A percentile compares a stretch with the other conserved stretches of the same genome.
These are phyloP conservation scores for Plantago rigida DNA, from an alignment of 305 asterid genomes.

Conservation along the genomic window DNA sequence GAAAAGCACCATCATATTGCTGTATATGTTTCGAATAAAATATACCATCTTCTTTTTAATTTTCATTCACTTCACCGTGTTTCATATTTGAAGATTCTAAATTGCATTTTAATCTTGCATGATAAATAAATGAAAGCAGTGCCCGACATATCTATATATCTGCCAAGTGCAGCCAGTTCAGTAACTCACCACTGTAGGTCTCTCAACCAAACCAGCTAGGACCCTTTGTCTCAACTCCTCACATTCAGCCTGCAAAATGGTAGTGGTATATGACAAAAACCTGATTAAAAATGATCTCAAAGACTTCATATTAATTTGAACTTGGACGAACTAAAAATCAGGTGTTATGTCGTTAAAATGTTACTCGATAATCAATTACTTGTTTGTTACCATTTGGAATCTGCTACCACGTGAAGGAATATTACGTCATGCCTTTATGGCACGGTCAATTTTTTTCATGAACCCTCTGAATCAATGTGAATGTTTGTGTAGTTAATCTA, in stretches of 20 bases:
- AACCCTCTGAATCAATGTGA: too few relatives aligned
- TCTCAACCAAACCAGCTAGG: slow-evolving; percentile 39
- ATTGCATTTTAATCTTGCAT: background rate
- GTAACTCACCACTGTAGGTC: slow-evolving; percentile 53
- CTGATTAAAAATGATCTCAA: background rate
- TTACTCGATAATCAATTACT: too few relatives aligned
- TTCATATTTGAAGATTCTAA: slow-evolving; percentile 10
- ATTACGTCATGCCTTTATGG: too few relatives aligned
- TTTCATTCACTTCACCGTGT: background rate
- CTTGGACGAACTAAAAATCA: background rate
- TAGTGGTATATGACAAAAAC: slow-evolving; percentile 9
- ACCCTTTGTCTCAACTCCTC: slow-evolving; percentile 38
- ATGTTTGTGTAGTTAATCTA: too few relatives aligned
- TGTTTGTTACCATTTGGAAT: background rate
- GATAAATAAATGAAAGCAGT: slow-evolving; percentile 8
- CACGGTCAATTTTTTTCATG: too few relatives aligned
- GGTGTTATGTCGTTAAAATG: background rate
- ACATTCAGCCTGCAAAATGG: slow-evolving; percentile 51
- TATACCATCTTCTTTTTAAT: background rate
- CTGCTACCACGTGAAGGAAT: background rate
- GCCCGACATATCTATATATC: slow-evolving; percentile 14
- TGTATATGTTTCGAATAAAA: too few relatives aligned
- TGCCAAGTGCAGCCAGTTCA: slow-evolving; percentile 14
- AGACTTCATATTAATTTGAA: background rate
- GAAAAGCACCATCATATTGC: background rate